Base-by-base conservation (phyloP, 345 rosid species). In the Populus tremula region DNA sequence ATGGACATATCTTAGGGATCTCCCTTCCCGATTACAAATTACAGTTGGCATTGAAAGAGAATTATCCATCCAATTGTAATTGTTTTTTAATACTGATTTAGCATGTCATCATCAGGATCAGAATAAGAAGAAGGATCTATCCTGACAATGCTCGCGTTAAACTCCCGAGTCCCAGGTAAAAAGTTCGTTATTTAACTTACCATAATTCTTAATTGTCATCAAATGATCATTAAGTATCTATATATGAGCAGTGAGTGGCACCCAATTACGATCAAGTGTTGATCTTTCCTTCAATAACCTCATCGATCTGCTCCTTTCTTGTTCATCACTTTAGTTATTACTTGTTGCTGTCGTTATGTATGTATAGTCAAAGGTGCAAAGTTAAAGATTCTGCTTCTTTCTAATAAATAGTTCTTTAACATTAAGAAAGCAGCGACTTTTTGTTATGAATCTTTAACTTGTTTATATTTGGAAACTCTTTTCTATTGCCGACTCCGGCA, bases 341-440 rank as follows among this genome's bases (percentile, higher is more conserved):
- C 47, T 62, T 17, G 41, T 25, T 29, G 20, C 8, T 18, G 20
- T 45, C 49, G 36, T 59, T 67, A 54, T 16, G 76, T 18, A 54
- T 54, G 20, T 45, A 76, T 75, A 71, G 79, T 50, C 21, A 50
- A 50, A 35, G 45, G 20, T 17, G 35, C 71, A 76, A 79, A 79
- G 84, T 21, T 53, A 11, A 68, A 70, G 77, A 79, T 85, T 85
- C 83, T 79, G 75, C 73, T 74, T 59, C 41, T 43, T 35, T 50
- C 38, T 10, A 47, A n/a, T 2, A 41, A 10, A 10, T 50, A 16
- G n/a, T 53, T 53, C 59, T 53, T 53, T 53, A 53, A 53, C 54
- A 53, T 67, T 18, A n/a, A 47, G 72, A 70, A 41, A 79, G 67
- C 67, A 43, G 29, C 69, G 59, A 77, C 68, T 76, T 76, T 77